A percentile compares a stretch with the other conserved stretches of the same genome.
Evolutionary conservation across 1,139 yeast genomes (phyloP).

Genomic region (Pichia sp.): DNA sequence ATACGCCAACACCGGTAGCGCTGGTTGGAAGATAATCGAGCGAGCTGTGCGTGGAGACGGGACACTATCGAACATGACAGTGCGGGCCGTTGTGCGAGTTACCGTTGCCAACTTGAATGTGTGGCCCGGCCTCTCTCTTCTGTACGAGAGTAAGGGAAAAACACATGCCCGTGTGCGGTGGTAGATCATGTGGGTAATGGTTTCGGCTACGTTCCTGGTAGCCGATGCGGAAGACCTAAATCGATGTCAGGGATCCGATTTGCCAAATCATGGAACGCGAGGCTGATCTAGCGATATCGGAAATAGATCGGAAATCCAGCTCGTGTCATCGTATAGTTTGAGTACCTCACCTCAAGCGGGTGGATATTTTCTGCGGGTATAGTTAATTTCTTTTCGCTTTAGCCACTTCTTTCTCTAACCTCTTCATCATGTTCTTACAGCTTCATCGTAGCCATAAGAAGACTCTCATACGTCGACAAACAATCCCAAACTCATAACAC

Average conservation of each 20-base stretch:
- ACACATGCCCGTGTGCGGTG: constrained; percentile 9
- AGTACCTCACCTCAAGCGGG: no score
- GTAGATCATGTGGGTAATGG: no score
- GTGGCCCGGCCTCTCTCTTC: constrained; percentile 5
- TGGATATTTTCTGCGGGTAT: neutral
- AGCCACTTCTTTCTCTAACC: neutral
- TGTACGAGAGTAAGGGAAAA: constrained; percentile 4
- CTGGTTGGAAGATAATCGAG: constrained; percentile 43
- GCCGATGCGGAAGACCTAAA: no score
- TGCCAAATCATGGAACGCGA: no score
- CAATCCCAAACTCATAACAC: no score
- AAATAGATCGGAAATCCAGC: no score
- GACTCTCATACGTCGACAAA: no score
- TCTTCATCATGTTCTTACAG: neutral
- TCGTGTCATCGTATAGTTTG: no score
- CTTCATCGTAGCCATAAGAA: neutral
- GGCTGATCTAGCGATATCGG: no score
- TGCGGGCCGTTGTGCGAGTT: constrained; percentile 34
- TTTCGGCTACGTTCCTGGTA: no score
- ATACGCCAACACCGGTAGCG: constrained; percentile 31
- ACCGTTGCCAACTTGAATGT: constrained; percentile 23
- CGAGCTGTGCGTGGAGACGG: constrained; percentile 45
- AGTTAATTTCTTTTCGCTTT: neutral
- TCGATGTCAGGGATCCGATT: no score
- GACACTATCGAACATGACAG: constrained; percentile 31